Evolutionary conservation across 768 basidiomycete species (phyloP).

Genomic region (Lanmaoa rubissima): DNA sequence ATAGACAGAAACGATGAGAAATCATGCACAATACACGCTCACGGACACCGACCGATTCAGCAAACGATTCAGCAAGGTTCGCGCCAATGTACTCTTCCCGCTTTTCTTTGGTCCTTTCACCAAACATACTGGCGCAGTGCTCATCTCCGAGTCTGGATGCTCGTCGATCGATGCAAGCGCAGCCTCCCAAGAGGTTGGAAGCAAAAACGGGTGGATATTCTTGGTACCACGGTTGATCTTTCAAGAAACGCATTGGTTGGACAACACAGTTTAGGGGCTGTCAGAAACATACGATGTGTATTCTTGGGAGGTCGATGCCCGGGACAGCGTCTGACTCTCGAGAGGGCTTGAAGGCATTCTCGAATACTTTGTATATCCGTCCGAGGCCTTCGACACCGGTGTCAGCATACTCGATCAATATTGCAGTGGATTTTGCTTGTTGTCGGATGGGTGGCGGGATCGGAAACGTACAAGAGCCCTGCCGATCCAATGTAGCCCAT

Average conservation of each 20-base stretch:
- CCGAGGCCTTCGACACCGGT: slow-evolving; percentile 70
- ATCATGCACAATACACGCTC: background rate
- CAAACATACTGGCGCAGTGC: slow-evolving; percentile 45
- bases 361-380: slow-evolving; percentile 57
- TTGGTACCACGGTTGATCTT: slow-evolving; percentile 28
- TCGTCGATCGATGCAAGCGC: slow-evolving; percentile 22
- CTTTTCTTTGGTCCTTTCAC: slow-evolving; percentile 84
- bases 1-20: background rate
- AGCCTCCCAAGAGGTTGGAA: slow-evolving; percentile 38
- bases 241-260: slow-evolving; percentile 17
- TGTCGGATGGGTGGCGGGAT: slow-evolving; percentile 13
- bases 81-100: slow-evolving; percentile 89
- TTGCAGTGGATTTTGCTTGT: slow-evolving; percentile 34
- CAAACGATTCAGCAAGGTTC: slow-evolving; percentile 69
- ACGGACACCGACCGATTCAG: slow-evolving; percentile 45
- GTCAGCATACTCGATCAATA: slow-evolving; percentile 55
- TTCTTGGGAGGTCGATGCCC: slow-evolving; percentile 46
- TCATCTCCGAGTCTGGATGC: slow-evolving; percentile 12
- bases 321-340: slow-evolving; percentile 24
- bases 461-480: slow-evolving; percentile 13
- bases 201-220: slow-evolving; percentile 34
- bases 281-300: slow-evolving; percentile 44
- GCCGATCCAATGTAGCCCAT: slow-evolving; percentile 19
- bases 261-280: background rate
- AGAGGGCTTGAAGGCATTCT: slow-evolving; percentile 58